Percentiles rank a stretch among this genome's conserved stretches.
These are phyloP conservation scores for Hypoxylon rickii DNA, from an alignment of 495 filamentous ascomycete genomes.

Conservation along the genomic window DNA sequence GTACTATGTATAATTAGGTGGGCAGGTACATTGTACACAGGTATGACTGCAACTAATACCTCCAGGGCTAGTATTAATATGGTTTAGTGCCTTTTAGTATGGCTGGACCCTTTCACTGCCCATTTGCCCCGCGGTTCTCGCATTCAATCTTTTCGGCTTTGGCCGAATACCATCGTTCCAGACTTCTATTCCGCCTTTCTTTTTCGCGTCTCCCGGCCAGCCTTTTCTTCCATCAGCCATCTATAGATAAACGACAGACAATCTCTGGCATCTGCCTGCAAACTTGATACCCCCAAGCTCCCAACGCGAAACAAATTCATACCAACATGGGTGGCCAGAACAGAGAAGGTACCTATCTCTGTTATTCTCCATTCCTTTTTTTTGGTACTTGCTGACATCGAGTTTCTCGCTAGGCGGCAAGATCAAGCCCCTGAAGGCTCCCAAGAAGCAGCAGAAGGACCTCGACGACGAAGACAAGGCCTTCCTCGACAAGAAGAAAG, in stretches of 20 bases:
- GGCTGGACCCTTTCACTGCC: background rate
- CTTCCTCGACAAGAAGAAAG: conserved; percentile 72
- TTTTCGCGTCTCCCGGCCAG: conserved; percentile 12
- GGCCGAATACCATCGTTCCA: conserved; percentile 17
- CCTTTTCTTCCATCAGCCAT: conserved; percentile 16
- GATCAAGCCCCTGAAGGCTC: conserved; percentile 79
- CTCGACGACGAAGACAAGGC: conserved; percentile 78
- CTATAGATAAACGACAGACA: conserved; percentile 12
- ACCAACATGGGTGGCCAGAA: conserved; percentile 67
- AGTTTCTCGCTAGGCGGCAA: conserved; percentile 67
- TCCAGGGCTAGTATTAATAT: background rate
- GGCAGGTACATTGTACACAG: too few species aligned
- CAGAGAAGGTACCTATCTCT: conserved; percentile 61
- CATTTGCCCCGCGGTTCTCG: background rate
- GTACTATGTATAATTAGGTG: too few species aligned
- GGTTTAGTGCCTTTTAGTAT: background rate
- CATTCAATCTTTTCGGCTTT: conserved; percentile 1
- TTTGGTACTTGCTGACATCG: conserved; percentile 16
- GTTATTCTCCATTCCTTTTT: background rate
- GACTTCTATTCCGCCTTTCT: conserved; percentile 3
- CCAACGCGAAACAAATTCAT: conserved; percentile 3
- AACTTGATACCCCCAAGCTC: conserved; percentile 1
- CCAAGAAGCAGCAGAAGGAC: conserved; percentile 78
- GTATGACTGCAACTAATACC: too few species aligned
- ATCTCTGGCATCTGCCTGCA: conserved; percentile 6